phyloP scores from a whole-genome alignment of 23 red algal genomes.

The Gracilaria domingensis region DNA sequence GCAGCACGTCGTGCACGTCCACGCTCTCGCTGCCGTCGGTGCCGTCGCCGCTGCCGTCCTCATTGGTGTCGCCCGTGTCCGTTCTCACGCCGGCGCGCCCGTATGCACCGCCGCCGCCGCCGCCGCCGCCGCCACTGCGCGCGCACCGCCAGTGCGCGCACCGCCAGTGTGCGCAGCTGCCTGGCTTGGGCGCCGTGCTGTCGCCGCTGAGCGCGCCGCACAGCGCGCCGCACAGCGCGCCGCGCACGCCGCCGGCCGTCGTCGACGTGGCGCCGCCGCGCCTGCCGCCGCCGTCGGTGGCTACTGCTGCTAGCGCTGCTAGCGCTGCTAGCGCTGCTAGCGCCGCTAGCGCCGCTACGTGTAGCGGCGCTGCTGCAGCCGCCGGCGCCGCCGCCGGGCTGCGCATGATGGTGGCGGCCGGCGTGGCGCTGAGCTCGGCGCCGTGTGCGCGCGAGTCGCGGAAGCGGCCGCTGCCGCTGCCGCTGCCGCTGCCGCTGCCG shows the following conservation, averaged over 20 bases:
- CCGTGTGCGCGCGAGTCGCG: background rate
- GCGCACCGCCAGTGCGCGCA: background rate
- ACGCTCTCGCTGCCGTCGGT: conserved; percentile 2
- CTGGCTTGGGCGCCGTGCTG: too few species aligned
- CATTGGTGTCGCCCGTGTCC: background rate
- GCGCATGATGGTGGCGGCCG: background rate
- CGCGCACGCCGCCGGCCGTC: too few species aligned
- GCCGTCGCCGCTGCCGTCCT: too few species aligned
- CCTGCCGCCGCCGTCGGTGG: too few species aligned
- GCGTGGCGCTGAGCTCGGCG: background rate
- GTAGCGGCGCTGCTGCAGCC: background rate
- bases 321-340: too few species aligned
- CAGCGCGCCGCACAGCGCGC: too few species aligned
- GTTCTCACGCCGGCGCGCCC: background rate
- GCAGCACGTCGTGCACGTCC: background rate
- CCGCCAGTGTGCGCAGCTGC: background rate
- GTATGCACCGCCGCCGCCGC: background rate
- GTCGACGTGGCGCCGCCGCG: too few species aligned
- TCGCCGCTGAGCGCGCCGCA: background rate
- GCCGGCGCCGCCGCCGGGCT: background rate
- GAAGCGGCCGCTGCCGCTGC: background rate
- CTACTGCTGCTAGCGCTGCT: too few species aligned
- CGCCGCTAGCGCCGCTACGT: too few species aligned
- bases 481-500: background rate
- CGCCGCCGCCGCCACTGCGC: background rate